Base-by-base conservation (phyloP, 257 asterid genomes). In the Solanum chilense region DNA sequence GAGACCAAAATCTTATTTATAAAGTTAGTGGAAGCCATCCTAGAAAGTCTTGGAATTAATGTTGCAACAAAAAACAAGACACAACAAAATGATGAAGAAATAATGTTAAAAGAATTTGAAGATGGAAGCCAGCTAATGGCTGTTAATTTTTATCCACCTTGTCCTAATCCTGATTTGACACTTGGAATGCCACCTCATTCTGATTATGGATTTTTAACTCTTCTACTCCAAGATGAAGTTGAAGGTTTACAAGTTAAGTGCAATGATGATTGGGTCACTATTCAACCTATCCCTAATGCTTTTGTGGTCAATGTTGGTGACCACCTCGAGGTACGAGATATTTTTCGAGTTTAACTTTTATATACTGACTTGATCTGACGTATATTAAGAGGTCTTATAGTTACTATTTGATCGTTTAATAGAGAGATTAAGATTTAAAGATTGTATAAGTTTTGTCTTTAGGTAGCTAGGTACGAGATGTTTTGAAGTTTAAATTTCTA, bases 111-210 rank as follows among this genome's bases (percentile, higher is more conserved):
- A 68, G 95, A 95, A 71, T 85, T 95, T 0, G 90, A 91, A 91
- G 90, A 94, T 93, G 99, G 98, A 89, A 94, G 97, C 97, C 99
- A 95, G 88, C 94, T 94, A 80, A 91, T 96, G 97, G 91, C 94
- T 4, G 89, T 94, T 21, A 96, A 96, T 77, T 96, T 93, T 81
- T 96, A 91, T 87, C 99, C 99, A 39, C 94, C 97, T 6, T 96
- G 99, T 89, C 99, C 99, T 0, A 90, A 96, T 56, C 98, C 99
- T 23, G 96, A 96, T 77, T 87, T 96, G 91, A 95, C 99, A 12
- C 88, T 96, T 0, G 99, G 99, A 33, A 92, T 96, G 92, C 98
- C 98, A 85, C 96, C 99, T 77, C 99, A 96, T 83, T 95, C 99
- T 15, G 99, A 96, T 45, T 96, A 93, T 64, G 98, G 99, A 0